Evolutionary conservation across 176 grass and related monocot species (phyloP), one percentile per base, ranked within the genome.

Genomic region (Bothriochloa decipiens): DNA sequence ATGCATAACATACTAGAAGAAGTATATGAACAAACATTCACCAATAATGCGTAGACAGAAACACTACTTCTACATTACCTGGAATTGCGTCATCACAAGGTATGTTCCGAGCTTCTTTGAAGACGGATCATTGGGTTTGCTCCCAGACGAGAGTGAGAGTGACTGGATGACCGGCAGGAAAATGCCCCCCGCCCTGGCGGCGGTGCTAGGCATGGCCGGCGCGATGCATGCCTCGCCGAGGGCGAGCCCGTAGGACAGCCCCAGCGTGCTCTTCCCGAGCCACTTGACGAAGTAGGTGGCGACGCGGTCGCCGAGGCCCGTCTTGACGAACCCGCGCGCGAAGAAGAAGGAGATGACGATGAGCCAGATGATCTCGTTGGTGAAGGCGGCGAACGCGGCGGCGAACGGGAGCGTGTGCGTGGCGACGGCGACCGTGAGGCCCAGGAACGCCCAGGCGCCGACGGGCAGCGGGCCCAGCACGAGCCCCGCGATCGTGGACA

Each of bases 261-360:
- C 94, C 8, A 97, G 75, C 10, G 94, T 97, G 75, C 91, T 97
- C 50, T 75, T 71, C 17, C 94, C 91, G 4, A 97, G 89, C 89
- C 89, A 94, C 83, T 94, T 97, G 72, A 97, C 90, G 82, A 97
- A 97, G 72, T 92, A 97, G 12, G 94, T 94, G 42, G 94, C 94
- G 50, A 97, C 88, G 33, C 91, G 87, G 70, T 94, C 91, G 45
- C 94, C 94, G 33, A 97, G 89, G 3, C 94, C 89, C 4, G 94
- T 94, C 80, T 92, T 97, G 70, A 94, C 91, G 50, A 97, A 97
- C 0, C 91, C 94, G 1, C 89, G 81, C n/a, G 94, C 91, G 74
- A 94, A 97, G 91, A 97, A 97, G 74, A 97, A 94, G 11, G 91
- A 94, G 76, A 97, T 97, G 77, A 94, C 94, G 69, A 94, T 97